These are phyloP conservation scores for Cryphonectria naterciae DNA, from an alignment of 2,329 filamentous ascomycete genomes.

Conservation along the genomic window DNA sequence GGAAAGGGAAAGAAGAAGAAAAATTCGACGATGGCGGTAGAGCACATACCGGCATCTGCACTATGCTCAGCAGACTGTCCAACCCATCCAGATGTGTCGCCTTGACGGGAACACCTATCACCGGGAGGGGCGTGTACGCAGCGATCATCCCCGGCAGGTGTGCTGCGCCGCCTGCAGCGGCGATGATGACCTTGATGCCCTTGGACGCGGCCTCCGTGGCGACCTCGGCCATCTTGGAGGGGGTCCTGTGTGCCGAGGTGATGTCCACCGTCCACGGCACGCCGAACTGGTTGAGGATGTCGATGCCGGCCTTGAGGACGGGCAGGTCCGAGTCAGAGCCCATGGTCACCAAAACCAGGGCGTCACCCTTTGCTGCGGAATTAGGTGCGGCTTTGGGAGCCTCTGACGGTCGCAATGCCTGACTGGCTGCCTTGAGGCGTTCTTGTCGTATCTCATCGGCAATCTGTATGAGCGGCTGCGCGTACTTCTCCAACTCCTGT, in stretches of 20 bases:
- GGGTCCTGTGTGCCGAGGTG: constrained; percentile 79
- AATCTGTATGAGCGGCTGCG: constrained; percentile 70
- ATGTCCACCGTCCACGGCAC: constrained; percentile 76
- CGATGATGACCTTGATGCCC: constrained; percentile 75
- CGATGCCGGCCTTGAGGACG: constrained; percentile 67
- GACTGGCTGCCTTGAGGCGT: constrained; percentile 48
- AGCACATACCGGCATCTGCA: constrained; percentile 71
- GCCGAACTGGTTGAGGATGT: constrained; percentile 69
- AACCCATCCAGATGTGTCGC: constrained; percentile 73
- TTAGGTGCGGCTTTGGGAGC: constrained; percentile 23
- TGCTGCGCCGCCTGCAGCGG: constrained; percentile 75
- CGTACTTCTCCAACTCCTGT: constrained; percentile 61
- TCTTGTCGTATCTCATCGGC: constrained; percentile 64
- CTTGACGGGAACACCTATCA: constrained; percentile 79
- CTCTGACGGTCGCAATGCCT: constrained; percentile 43
- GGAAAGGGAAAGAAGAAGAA: too few relatives aligned
- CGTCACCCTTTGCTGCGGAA: constrained; percentile 39
- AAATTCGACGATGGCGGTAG: not conserved
- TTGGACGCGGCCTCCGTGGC: constrained; percentile 65
- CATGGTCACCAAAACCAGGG: constrained; percentile 79
- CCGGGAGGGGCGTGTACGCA: constrained; percentile 71
- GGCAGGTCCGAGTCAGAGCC: constrained; percentile 79
- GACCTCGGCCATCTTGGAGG: constrained; percentile 69
- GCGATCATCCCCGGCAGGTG: constrained; percentile 77
- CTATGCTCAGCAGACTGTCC: constrained; percentile 73